Percentiles rank a stretch among this genome's conserved stretches.
phyloP scores from a whole-genome alignment of 257 asterid species.

The Solanum chaucha region DNA sequence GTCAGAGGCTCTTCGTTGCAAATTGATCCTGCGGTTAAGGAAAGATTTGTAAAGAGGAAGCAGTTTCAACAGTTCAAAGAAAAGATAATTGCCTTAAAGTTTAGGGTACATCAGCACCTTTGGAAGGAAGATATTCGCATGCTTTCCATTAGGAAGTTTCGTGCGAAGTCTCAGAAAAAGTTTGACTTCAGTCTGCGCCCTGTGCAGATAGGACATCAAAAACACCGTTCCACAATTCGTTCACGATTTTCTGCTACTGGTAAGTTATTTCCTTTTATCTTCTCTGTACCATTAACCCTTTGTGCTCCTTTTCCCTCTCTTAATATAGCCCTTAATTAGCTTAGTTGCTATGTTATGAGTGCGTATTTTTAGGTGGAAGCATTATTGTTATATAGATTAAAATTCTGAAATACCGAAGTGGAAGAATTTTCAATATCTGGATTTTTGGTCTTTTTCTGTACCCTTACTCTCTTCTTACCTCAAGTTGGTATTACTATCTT shows the following conservation, averaged over 20 bases:
- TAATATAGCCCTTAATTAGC: background rate
- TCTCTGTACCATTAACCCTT: background rate
- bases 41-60: slow-evolving; percentile 37
- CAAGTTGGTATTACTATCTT: background rate
- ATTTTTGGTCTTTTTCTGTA: background rate
- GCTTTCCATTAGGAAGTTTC: slow-evolving; percentile 48
- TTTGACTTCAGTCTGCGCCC: slow-evolving; percentile 43
- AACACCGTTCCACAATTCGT: slow-evolving; percentile 55
- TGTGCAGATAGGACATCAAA: slow-evolving; percentile 25
- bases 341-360: background rate
- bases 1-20: slow-evolving; percentile 8
- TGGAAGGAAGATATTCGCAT: slow-evolving; percentile 66
- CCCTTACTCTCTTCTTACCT: background rate
- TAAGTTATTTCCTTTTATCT: slow-evolving; percentile 19
- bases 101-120: slow-evolving; percentile 59
- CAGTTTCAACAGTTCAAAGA: slow-evolving; percentile 46
- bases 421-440: background rate
- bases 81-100: slow-evolving; percentile 58
- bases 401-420: background rate
- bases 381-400: background rate
- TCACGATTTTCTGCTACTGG: slow-evolving; percentile 41
- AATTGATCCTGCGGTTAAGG: slow-evolving; percentile 30
- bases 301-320: background rate
- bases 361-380: background rate
- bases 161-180: slow-evolving; percentile 66